Percentiles rank a stretch among this genome's conserved stretches.
Conservation (phyloP, 768 basidiomycete genomes). For the Xerocomellus intermedius region DNA sequence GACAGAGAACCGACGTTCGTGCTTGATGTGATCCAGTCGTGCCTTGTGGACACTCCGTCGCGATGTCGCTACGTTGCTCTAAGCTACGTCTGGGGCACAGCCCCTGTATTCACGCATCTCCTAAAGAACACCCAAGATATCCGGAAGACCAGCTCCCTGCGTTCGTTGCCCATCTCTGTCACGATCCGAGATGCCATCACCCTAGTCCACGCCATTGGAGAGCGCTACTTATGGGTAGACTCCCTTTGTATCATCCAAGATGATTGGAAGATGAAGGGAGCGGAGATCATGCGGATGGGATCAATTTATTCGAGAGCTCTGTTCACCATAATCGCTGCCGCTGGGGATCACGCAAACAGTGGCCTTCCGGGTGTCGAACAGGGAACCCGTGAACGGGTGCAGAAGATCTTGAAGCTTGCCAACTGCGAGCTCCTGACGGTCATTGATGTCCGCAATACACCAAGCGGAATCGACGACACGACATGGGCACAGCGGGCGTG, state of each 20-base stretch:
- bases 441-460: not conserved
- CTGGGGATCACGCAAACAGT: slow-evolving; percentile 6
- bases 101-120: slow-evolving; percentile 11
- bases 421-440: slow-evolving; percentile 11
- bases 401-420: slow-evolving; percentile 8
- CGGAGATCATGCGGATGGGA: slow-evolving; percentile 23
- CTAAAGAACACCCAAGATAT: slow-evolving; percentile 1
- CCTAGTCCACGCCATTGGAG: slow-evolving; percentile 18
- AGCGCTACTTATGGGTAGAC: slow-evolving; percentile 28
- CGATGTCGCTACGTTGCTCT: slow-evolving; percentile 24
- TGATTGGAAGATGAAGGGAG: slow-evolving; percentile 11
- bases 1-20: slow-evolving; percentile 8
- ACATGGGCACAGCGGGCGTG: slow-evolving; percentile 13
- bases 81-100: slow-evolving; percentile 24
- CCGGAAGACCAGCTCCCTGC: slow-evolving; percentile 1
- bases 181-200: slow-evolving; percentile 26
- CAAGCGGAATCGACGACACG: slow-evolving; percentile 1
- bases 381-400: slow-evolving; percentile 3
- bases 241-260: slow-evolving; percentile 25
- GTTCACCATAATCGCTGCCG: slow-evolving; percentile 21
- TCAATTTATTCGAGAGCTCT: slow-evolving; percentile 17
- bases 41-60: slow-evolving; percentile 17
- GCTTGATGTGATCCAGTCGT: slow-evolving; percentile 15
- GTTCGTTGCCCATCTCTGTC: slow-evolving; percentile 11
- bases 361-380: slow-evolving; percentile 9